phyloP scores from a whole-genome alignment of 805 yeast genomes.

The Sporopachydermia lactativora region DNA sequence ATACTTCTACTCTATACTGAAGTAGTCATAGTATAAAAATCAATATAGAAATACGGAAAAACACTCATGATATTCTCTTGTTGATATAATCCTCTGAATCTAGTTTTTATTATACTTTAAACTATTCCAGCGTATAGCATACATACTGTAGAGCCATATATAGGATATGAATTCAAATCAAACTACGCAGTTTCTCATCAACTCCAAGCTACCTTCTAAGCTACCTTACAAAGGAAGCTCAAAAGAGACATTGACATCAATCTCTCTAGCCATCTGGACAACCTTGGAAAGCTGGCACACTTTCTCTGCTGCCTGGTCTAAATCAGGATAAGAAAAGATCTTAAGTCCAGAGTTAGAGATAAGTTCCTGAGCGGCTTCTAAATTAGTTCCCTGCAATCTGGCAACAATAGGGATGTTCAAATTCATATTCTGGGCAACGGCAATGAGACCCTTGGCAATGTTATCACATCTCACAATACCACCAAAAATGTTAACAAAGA shows the following conservation, averaged over 20 bases:
- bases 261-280: conserved; percentile 31
- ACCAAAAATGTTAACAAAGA: conserved; percentile 97
- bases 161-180: too few relatives aligned
- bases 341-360: conserved; percentile 82
- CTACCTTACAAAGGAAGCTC: conserved; percentile 31
- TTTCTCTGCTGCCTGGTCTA: conserved; percentile 95
- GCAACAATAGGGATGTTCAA: conserved; percentile 92
- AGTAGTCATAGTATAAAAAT: too few relatives aligned
- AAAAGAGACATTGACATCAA: conserved; percentile 34
- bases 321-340: conserved; percentile 81
- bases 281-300: conserved; percentile 62
- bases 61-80: too few relatives aligned
- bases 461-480: conserved; percentile 99
- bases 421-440: conserved; percentile 84
- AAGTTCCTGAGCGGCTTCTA: conserved; percentile 75
- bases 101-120: too few relatives aligned
- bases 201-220: too few relatives aligned
- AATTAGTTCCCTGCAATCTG: conserved; percentile 97
- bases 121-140: too few relatives aligned
- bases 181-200: too few relatives aligned
- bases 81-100: too few relatives aligned
- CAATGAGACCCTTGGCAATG: conserved; percentile 95
- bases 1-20: too few relatives aligned
- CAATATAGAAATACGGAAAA: too few relatives aligned
- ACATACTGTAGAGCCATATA: too few relatives aligned